Evolutionary conservation across 805 yeast genomes (phyloP), one percentile per base, ranked within the genome.

Genomic region (Yarrowia bubula): DNA sequence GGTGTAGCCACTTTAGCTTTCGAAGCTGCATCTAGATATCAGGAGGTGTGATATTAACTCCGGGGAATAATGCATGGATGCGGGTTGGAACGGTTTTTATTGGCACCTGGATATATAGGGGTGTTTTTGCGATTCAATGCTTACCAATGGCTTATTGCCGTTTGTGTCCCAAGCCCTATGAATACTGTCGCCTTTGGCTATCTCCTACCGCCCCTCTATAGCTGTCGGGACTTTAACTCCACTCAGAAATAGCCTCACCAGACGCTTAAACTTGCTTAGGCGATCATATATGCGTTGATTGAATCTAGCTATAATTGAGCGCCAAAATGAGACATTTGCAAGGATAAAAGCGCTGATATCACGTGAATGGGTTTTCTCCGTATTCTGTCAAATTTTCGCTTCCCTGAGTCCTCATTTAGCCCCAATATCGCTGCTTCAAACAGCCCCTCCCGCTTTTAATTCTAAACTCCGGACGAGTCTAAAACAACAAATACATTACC

Each of bases 41-140:
- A 48, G 55, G 57, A 51, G 58, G 43, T 51, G 58, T 9, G 58
- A 51, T 37, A 51, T 51, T 51, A 51, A 51, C 58, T 51, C 58
- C 43, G 33, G 43, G 41, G 58, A 51, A 51, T 22, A 22, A 22
- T 22, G 58, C 58, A 51, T 51, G 43, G 55, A 48, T 48, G 41
- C 55, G 41, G 55, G 17, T 32, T n/a, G 9, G 18, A n/a, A 11
- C 15, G n/a, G 5, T 9, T 5, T 15, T 22, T n/a, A 22, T 22
- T 22, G 28, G 28, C 28, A 22, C 28, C 28, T 22, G 28, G 28
- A 5, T 22, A 22, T 22, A 22, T 3, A 3, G 28, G 5, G 28
- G 28, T 3, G 28, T 22, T 22, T 22, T 22, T 22, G 28, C 28
- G 28, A 5, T 22, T 22, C 28, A 22, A 22, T 22, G 5, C 28